Conservation (phyloP, 768 basidiomycete species). For the Lentinus tigrinus region DNA sequence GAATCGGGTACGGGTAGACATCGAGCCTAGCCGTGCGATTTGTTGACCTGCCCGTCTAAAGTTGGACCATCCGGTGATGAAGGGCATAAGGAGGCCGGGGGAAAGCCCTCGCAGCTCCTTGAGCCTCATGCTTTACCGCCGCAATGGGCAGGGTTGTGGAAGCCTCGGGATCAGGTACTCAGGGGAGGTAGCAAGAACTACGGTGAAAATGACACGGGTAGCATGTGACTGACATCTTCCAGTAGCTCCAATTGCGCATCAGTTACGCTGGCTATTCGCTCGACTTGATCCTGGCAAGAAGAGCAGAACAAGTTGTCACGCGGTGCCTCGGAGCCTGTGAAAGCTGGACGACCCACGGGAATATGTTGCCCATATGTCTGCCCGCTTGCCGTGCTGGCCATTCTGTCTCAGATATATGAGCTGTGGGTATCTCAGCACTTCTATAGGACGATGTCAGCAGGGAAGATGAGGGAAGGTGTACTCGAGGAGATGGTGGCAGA, state of each 20-base stretch:
- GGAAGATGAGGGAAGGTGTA: neutral
- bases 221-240: conserved; percentile 52
- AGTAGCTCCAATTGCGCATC: conserved; percentile 67
- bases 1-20: neutral
- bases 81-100: too few relatives aligned
- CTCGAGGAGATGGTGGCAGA: too few relatives aligned
- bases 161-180: too few relatives aligned
- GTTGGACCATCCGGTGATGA: neutral
- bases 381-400: conserved; percentile 14
- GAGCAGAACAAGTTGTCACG: conserved; percentile 3
- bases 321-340: conserved; percentile 9
- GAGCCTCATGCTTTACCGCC: too few relatives aligned
- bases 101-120: too few relatives aligned
- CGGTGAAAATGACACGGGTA: neutral
- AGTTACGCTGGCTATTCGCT: conserved; percentile 54
- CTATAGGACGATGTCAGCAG: neutral
- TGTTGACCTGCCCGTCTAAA: too few relatives aligned
- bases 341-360: conserved; percentile 41
- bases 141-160: too few relatives aligned
- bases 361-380: conserved; percentile 52
- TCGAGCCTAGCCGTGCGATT: neutral
- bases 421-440: neutral
- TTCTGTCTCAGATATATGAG: neutral
- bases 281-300: conserved; percentile 64
- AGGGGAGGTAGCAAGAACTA: neutral